Evolutionary conservation across 768 basidiomycete genomes (phyloP), one percentile per base, ranked within the genome.

Genomic region (Filobasidium wieringae): DNA sequence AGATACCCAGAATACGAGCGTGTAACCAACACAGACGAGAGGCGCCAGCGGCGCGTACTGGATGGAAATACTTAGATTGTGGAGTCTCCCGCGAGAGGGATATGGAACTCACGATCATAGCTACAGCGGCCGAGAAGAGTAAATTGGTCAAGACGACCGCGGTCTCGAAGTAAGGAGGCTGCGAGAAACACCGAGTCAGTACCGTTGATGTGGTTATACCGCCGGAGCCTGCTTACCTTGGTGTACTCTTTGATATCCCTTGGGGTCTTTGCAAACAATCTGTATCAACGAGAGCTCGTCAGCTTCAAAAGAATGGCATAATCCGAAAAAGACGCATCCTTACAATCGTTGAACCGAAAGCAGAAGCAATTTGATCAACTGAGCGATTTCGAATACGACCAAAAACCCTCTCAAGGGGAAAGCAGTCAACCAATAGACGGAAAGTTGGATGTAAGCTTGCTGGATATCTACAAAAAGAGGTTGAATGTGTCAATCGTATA

Each of bases 351-450:
- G 49, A 30, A 73, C 61, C 3, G 72, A 73, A 1, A 73, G 66
- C 64, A 72, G 26, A 11, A 91, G 65, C 26, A 99, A 79, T 68
- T 95, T 95, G 75, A 97, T 74, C 51, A 97, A 82, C 74, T 99
- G 95, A 6, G 95, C 93, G 32, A 99, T 78, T 72, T 99, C 95
- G 69, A 97, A 97, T 56, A 96, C 78, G 9, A 83, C 86, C 39
- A 97, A 80, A 80, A 96, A 95, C 26, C 92, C 95, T 70, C 93
- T 88, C 34, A 97, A 78, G 84, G 91, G 89, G 78, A 92, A 88
- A 77, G 84, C 92, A 3, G 88, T 93, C 51, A 93, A 76, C 88
- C 89, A 93, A 74, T 86, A 95, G 22, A 86, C 87, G 7, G 85
- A 79, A 68, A 97, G 93, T 66, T 86, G 81, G 65, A 97, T 84